Evolutionary conservation across 495 filamentous ascomycete species (phyloP), one percentile per base, ranked within the genome.

Genomic region (Lentithecium fluviatile): DNA sequence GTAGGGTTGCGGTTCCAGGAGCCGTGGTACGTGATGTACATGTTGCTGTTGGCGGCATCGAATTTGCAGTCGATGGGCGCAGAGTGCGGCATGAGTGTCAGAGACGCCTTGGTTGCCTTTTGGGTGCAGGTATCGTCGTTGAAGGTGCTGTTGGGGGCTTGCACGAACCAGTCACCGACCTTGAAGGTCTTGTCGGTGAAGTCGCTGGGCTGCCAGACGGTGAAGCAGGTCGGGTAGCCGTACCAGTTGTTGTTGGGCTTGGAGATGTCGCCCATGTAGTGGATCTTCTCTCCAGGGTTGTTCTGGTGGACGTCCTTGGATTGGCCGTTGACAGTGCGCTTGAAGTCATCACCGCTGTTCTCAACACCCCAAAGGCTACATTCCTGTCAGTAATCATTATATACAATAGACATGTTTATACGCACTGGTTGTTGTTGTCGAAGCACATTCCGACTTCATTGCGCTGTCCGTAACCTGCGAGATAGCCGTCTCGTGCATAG

Each of bases 211-310:
- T 65, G 38, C 65, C 65, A 68, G 36, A 63, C 65, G 26, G 60
- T 54, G 47, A 68, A 65, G 56, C 65, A 68, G 19, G 54, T 53
- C 17, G 65, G 65, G 47, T 68, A 68, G 17, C 65, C 65, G 47
- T 64, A 68, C 64, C 64, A 66, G 46, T 57, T 42, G 38, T 59
- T 55, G 49, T 61, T 64, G 43, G 60, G 58, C 45, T 60, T 65
- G 52, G 56, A 52, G 23, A 68, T 47, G 46, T 59, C 52, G 34
- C 65, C 65, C 21, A 68, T 58, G 62, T 60, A 68, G 57, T 68
- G 60, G 8, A 68, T 20, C 37, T 68, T 62, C 53, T 68, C 65
- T 24, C 50, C 52, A 6, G 65, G 65, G 42, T 68, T 68, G 62
- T 68, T 62, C 20, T 60, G 19, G 50, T 64, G 61, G 48, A 68